Evolutionary conservation across 805 yeast genomes (phyloP).

Genomic region (Priceomyces medius): DNA sequence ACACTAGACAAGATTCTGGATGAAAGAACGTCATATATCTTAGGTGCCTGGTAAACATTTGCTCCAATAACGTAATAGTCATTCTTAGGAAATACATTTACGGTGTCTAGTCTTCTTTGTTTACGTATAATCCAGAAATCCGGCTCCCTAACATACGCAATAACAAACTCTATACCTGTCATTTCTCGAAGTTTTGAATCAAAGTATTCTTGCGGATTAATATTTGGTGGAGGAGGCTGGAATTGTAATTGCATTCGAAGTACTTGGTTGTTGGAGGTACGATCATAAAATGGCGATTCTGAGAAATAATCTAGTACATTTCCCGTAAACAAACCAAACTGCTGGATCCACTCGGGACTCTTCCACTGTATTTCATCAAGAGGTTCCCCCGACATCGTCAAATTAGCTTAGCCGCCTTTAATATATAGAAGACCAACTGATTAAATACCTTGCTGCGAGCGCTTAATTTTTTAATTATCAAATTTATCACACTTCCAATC

Average conservation of each 20-base stretch:
- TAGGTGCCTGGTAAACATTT: constrained; percentile 88
- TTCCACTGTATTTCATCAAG: constrained; percentile 95
- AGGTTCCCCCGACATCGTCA: constrained; percentile 20
- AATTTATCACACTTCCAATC: too few relatives aligned
- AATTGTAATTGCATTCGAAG: constrained; percentile 94
- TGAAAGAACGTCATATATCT: constrained; percentile 66
- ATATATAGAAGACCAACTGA: too few relatives aligned
- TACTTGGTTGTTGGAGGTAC: constrained; percentile 91
- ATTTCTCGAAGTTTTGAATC: constrained; percentile 67
- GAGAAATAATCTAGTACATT: constrained; percentile 92
- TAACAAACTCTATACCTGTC: constrained; percentile 83
- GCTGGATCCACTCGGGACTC: constrained; percentile 95
- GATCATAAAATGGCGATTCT: constrained; percentile 91
- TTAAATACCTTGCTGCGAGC: too few relatives aligned
- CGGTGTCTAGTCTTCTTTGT: constrained; percentile 61
- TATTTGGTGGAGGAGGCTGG: constrained; percentile 46
- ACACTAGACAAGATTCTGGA: constrained; percentile 56
- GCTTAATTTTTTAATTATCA: neutral
- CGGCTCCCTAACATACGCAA: constrained; percentile 77
- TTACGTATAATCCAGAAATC: constrained; percentile 90
- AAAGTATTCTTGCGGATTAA: constrained; percentile 36
- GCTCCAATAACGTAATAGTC: constrained; percentile 91
- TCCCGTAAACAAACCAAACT: constrained; percentile 79
- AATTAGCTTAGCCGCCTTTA: too few relatives aligned
- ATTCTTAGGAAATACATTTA: constrained; percentile 53